Evolutionary conservation across 73 alveolate genomes (phyloP).

Genomic region (Durusdinium trenchii): DNA sequence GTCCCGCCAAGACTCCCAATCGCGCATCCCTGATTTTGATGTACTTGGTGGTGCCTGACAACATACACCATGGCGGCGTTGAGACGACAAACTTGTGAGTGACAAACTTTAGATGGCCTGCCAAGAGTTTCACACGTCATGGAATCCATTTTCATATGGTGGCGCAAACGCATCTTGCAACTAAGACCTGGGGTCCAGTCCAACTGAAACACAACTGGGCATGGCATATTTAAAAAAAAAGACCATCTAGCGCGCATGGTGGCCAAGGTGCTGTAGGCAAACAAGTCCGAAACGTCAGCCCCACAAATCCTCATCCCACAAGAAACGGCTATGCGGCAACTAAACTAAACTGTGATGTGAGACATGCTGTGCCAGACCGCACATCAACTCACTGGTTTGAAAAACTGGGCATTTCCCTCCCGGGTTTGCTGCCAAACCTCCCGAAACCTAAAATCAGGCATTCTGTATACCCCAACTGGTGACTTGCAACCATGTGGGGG

Average conservation of each 20-base stretch:
- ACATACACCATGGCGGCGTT: not conserved
- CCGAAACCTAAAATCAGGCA: too few relatives aligned
- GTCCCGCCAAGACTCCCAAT: not conserved
- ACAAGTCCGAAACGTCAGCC: slow-evolving; percentile 35
- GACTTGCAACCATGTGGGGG: too few relatives aligned
- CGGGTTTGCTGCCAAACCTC: too few relatives aligned
- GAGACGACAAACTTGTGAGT: not conserved
- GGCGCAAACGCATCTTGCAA: too few relatives aligned
- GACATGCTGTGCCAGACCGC: too few relatives aligned
- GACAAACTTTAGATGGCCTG: too few relatives aligned
- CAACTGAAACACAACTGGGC: not conserved
- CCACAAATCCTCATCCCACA: slow-evolving; percentile 62
- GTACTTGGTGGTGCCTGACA: slow-evolving; percentile 78
- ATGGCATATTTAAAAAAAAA: not conserved
- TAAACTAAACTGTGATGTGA: too few relatives aligned
- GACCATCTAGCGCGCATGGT: not conserved
- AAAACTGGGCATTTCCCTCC: too few relatives aligned
- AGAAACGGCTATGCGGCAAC: too few relatives aligned
- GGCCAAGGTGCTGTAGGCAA: slow-evolving; percentile 63
- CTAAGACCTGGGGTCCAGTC: not conserved
- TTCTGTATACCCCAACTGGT: too few relatives aligned
- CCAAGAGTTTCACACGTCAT: not conserved
- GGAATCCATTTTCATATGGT: too few relatives aligned
- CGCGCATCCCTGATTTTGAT: slow-evolving; percentile 88
- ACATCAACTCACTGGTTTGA: too few relatives aligned